Evolutionary conservation across 169 alveolate genomes (phyloP).

Genomic region (Plasmodium berghei): DNA sequence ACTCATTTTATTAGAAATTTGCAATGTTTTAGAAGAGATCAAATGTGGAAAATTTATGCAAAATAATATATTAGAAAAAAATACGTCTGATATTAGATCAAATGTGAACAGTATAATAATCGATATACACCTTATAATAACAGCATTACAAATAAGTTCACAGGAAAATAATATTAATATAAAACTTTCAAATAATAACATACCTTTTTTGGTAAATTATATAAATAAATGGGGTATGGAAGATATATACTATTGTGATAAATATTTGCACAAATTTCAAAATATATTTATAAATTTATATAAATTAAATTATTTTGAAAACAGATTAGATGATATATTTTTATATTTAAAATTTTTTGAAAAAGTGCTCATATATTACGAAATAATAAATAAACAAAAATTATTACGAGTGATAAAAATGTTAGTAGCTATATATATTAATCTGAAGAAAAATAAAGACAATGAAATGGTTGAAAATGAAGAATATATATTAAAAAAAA

Average conservation of each 20-base stretch:
- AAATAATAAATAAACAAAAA: slow-evolving; percentile 21
- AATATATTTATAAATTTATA: slow-evolving; percentile 22
- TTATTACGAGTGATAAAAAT: slow-evolving; percentile 16
- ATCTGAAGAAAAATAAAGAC: slow-evolving; percentile 8
- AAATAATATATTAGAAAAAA: slow-evolving; percentile 2
- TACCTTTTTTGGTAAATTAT: slow-evolving; percentile 14
- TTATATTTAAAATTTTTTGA: slow-evolving; percentile 40
- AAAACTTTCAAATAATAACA: slow-evolving; percentile 23
- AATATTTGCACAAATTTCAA: slow-evolving; percentile 31
- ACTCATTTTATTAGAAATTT: slow-evolving; percentile 1
- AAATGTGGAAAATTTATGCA: slow-evolving; percentile 12
- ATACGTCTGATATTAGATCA: slow-evolving; percentile 10
- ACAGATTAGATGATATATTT: slow-evolving; percentile 25
- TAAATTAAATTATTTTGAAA: slow-evolving; percentile 28
- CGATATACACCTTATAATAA: slow-evolving; percentile 24
- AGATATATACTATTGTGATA: slow-evolving; percentile 26
- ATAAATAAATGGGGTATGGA: slow-evolving; percentile 34
- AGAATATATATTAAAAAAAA: neutral
- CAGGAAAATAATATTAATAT: neutral
- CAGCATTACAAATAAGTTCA: neutral
- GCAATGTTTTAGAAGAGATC: slow-evolving; percentile 12
- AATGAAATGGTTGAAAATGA: neutral
- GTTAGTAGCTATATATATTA: slow-evolving; percentile 32
- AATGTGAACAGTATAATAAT: slow-evolving; percentile 49
- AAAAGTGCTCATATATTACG: slow-evolving; percentile 40